phyloP scores from a whole-genome alignment of 495 filamentous ascomycete species.

The Podospora tetraspora region DNA sequence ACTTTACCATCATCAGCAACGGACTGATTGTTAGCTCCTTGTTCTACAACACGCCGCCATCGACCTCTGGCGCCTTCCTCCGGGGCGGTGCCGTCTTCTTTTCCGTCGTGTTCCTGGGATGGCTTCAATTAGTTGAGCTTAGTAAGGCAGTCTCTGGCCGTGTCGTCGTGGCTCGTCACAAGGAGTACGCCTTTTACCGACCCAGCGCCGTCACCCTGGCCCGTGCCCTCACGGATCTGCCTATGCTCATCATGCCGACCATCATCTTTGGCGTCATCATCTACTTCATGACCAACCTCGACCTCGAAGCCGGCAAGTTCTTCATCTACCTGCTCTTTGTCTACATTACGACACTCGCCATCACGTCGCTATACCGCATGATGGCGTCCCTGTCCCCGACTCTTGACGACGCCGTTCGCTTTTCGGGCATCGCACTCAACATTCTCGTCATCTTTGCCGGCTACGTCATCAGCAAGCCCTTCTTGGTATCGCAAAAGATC shows the following conservation, averaged over 20 bases:
- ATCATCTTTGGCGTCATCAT: constrained; percentile 68
- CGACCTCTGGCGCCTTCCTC: constrained; percentile 49
- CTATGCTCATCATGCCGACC: constrained; percentile 64
- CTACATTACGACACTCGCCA: constrained; percentile 56
- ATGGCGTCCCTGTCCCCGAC: constrained; percentile 60
- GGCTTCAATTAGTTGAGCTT: constrained; percentile 72
- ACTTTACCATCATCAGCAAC: constrained; percentile 54
- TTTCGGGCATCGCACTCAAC: constrained; percentile 57
- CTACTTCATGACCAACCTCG: constrained; percentile 70
- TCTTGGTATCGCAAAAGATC: constrained; percentile 54
- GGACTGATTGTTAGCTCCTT: constrained; percentile 71
- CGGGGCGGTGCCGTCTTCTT: constrained; percentile 61
- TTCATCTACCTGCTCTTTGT: constrained; percentile 66
- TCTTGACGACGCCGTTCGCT: constrained; percentile 54
- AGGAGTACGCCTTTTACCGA: constrained; percentile 78
- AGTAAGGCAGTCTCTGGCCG: constrained; percentile 63
- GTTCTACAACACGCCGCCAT: constrained; percentile 65
- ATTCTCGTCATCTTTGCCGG: constrained; percentile 72
- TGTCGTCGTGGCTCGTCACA: constrained; percentile 77
- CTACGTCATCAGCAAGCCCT: constrained; percentile 61
- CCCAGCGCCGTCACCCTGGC: constrained; percentile 75
- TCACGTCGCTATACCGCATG: constrained; percentile 64
- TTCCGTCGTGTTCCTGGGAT: constrained; percentile 72
- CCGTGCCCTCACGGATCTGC: constrained; percentile 69
- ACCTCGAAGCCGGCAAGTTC: constrained; percentile 68